Evolutionary conservation across 768 basidiomycete genomes (phyloP).

Genomic region (Pulveroboletus sp.): DNA sequence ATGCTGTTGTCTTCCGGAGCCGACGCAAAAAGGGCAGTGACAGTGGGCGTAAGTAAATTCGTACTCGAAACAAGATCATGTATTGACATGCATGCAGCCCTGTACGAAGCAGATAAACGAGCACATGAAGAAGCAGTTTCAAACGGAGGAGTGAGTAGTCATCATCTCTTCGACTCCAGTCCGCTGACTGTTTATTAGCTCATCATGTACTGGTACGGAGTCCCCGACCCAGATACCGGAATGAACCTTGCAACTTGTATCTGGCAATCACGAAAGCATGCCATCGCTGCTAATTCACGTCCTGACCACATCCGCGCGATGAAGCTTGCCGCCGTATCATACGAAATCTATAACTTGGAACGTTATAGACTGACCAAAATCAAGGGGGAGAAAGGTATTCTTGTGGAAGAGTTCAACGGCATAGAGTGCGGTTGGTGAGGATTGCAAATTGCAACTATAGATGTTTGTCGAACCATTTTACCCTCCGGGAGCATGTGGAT

Average conservation of each 20-base stretch:
- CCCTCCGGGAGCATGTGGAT: background rate
- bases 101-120: slow-evolving; percentile 82
- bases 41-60: slow-evolving; percentile 49
- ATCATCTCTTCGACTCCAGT: background rate
- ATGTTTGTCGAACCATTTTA: background rate
- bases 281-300: slow-evolving; percentile 72
- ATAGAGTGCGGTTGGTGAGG: slow-evolving; percentile 71
- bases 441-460: background rate
- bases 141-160: slow-evolving; percentile 71
- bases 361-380: slow-evolving; percentile 71
- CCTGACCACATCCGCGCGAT: slow-evolving; percentile 84
- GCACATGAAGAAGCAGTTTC: slow-evolving; percentile 93
- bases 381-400: slow-evolving; percentile 54
- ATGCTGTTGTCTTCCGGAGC: slow-evolving; percentile 87
- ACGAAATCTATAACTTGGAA: slow-evolving; percentile 77
- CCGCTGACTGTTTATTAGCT: slow-evolving; percentile 42
- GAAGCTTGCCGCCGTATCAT: slow-evolving; percentile 72
- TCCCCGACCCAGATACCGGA: slow-evolving; percentile 70
- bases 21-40: slow-evolving; percentile 71
- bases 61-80: background rate
- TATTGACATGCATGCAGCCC: slow-evolving; percentile 40
- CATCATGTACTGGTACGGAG: slow-evolving; percentile 93
- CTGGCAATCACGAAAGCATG: slow-evolving; percentile 88
- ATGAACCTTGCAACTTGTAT: slow-evolving; percentile 94
- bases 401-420: slow-evolving; percentile 57